Conservation (phyloP, 148 eudicot genomes). For the Mesembryanthemum crystallinum region DNA sequence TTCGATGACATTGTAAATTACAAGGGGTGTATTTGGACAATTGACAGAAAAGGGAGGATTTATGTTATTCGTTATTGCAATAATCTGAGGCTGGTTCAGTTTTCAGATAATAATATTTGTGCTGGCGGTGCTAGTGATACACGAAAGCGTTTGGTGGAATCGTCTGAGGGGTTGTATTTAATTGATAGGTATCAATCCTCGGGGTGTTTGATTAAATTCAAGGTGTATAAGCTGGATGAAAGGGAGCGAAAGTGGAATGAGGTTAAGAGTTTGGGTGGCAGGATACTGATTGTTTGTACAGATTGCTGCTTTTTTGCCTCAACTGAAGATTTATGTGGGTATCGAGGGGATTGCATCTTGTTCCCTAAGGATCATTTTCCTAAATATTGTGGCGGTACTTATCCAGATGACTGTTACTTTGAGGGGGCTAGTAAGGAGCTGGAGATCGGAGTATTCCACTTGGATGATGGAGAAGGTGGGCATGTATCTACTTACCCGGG, state of each 20-base stretch:
- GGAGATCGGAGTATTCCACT: conserved; percentile 4
- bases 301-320: conserved; percentile 13
- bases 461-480: conserved; percentile 10
- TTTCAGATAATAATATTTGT: neutral
- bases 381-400: neutral
- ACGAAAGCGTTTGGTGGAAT: conserved; percentile 14
- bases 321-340: conserved; percentile 5
- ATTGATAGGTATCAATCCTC: conserved; percentile 14
- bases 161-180: conserved; percentile 16
- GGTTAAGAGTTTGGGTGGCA: conserved; percentile 14
- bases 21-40: neutral
- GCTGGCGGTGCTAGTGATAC: neutral
- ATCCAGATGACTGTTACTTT: conserved; percentile 3
- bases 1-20: conserved; percentile 16
- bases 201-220: conserved; percentile 6
- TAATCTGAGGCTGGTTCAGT: neutral
- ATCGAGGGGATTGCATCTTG: conserved; percentile 6
- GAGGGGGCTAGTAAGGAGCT: neutral
- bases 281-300: conserved; percentile 6
- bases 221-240: conserved; percentile 14
- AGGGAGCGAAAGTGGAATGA: conserved; percentile 8
- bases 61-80: neutral
- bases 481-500: neutral
- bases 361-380: conserved; percentile 19
- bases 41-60: conserved; percentile 18